Evolutionary conservation across 768 basidiomycete genomes (phyloP).

Genomic region (Phlebiopsis gigantea): DNA sequence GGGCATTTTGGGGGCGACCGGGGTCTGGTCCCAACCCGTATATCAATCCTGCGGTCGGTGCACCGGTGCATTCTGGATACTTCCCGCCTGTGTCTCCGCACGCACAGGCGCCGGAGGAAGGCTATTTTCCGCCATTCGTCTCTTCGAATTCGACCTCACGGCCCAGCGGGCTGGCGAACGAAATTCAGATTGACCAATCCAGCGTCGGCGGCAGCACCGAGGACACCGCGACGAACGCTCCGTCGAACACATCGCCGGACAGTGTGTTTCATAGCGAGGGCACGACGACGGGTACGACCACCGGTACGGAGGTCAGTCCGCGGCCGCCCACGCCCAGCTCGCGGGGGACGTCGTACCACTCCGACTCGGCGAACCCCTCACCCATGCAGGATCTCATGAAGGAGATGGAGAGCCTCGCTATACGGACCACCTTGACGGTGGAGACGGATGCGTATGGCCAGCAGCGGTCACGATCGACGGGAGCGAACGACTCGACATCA

Average conservation of each 20-base stretch:
- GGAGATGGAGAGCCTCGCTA: slow-evolving; percentile 1
- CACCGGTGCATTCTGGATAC: slow-evolving; percentile 45
- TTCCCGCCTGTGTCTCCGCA: slow-evolving; percentile 35
- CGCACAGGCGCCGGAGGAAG: slow-evolving; percentile 5
- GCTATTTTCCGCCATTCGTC: slow-evolving; percentile 41
- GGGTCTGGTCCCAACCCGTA: slow-evolving; percentile 34
- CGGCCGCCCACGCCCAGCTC: slow-evolving; percentile 17
- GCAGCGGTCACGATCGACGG: background rate
- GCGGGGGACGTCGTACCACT: slow-evolving; percentile 22
- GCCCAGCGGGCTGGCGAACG: slow-evolving; percentile 25
- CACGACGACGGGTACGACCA: slow-evolving; percentile 4
- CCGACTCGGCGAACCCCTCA: slow-evolving; percentile 12
- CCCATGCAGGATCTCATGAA: background rate
- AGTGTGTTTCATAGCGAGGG: background rate
- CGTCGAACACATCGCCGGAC: background rate
- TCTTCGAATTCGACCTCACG: slow-evolving; percentile 2
- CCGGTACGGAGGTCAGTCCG: slow-evolving; percentile 9
- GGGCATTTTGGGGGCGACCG: slow-evolving; percentile 66
- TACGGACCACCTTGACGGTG: background rate
- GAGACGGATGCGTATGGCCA: background rate
- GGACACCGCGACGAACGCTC: background rate
- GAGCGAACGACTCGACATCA: background rate
- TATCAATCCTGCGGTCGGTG: slow-evolving; percentile 60
- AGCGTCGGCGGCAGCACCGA: slow-evolving; percentile 9
- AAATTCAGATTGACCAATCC: slow-evolving; percentile 19